Evolutionary conservation across 1,139 yeast species (phyloP).

Genomic region (Citeromyces hawaiiensis): DNA sequence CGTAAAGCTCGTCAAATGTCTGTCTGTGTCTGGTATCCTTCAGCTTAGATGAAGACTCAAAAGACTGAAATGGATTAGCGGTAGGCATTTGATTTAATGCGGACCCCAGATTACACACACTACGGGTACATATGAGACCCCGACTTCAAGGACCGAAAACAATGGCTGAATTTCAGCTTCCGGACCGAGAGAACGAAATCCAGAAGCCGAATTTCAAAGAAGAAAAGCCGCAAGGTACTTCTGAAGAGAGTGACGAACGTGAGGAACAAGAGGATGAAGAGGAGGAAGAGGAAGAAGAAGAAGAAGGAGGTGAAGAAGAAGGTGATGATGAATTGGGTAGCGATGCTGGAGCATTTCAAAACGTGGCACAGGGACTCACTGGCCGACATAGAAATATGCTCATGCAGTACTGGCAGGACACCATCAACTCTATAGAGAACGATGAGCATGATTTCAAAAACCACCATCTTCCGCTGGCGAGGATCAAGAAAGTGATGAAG

Average conservation of each 20-base stretch:
- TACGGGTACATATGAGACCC: neutral
- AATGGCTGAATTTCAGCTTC: conserved; percentile 9
- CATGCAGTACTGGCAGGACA: conserved; percentile 96
- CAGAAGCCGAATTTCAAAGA: conserved; percentile 14
- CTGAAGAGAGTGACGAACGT: conserved; percentile 4
- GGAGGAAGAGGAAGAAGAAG: too few species aligned
- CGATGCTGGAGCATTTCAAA: conserved; percentile 82
- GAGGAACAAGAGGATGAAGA: conserved; percentile 7
- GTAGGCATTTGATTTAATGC: conserved; percentile 10
- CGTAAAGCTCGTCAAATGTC: conserved; percentile 72
- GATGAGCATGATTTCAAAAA: conserved; percentile 87
- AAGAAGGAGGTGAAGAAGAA: conserved; percentile 22
- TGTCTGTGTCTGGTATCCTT: conserved; percentile 32
- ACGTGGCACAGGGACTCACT: conserved; percentile 85
- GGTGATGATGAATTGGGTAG: conserved; percentile 53
- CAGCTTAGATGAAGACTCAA: conserved; percentile 13
- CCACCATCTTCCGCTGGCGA: conserved; percentile 87
- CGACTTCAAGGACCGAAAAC: neutral
- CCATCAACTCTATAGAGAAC: conserved; percentile 80
- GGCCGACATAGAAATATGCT: conserved; percentile 78
- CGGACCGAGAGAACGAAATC: conserved; percentile 7
- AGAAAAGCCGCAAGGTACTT: conserved; percentile 6
- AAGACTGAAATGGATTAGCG: conserved; percentile 17
- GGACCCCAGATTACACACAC: neutral
- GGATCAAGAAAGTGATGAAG: conserved; percentile 94